Evolutionary conservation across 2,329 filamentous ascomycete species (phyloP).

Genomic region (Mycogone perniciosa): DNA sequence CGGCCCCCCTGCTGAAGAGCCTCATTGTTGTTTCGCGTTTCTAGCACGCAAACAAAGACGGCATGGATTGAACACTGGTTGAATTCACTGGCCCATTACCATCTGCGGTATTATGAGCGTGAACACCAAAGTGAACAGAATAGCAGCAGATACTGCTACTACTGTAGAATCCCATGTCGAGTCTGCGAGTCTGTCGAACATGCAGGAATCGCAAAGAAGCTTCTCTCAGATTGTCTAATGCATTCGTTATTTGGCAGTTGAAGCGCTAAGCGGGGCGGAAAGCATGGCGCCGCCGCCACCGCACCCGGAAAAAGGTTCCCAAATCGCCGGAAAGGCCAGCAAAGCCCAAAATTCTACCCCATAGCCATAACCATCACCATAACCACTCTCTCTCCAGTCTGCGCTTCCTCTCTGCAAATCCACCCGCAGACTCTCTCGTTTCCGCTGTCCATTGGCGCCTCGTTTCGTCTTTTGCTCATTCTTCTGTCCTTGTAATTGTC

Average conservation of each 20-base stretch:
- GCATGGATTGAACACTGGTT: too few species aligned
- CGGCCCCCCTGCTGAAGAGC: too few species aligned
- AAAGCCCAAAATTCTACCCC: constrained; percentile 5
- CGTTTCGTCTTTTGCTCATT: neutral
- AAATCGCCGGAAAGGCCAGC: constrained; percentile 17
- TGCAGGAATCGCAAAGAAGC: neutral
- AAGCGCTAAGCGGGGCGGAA: constrained; percentile 1
- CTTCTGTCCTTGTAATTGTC: constrained; percentile 3
- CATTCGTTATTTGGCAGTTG: neutral
- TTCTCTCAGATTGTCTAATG: neutral
- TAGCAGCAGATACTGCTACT: neutral
- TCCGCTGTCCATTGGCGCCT: neutral
- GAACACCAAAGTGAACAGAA: neutral
- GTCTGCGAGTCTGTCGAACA: too few species aligned
- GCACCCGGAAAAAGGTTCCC: constrained; percentile 17
- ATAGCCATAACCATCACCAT: neutral
- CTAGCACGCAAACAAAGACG: too few species aligned
- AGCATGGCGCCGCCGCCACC: neutral
- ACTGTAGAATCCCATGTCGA: neutral
- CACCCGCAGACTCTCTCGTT: neutral
- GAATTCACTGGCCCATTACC: too few species aligned
- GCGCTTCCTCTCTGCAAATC: neutral
- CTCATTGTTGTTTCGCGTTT: too few species aligned
- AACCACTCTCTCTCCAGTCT: neutral
- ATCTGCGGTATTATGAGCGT: too few species aligned